A percentile compares a stretch with the other conserved stretches of the same genome.
phyloP scores from a whole-genome alignment of 148 eudicot genomes.

The Beta vulgaris region DNA sequence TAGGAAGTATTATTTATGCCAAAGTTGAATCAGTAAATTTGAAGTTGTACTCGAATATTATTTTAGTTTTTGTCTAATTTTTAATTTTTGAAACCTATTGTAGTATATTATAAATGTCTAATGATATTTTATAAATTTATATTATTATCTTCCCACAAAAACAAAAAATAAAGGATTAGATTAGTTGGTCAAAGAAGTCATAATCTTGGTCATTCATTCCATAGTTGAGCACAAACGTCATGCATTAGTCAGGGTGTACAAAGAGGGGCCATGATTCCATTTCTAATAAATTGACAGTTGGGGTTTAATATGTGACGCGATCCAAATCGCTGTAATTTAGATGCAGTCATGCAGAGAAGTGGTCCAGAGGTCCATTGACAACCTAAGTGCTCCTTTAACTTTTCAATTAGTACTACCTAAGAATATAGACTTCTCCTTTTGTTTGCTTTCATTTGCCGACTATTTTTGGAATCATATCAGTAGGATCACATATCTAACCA shows the following conservation, averaged over 20 bases:
- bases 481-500: constrained; percentile 14
- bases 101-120: too few relatives aligned
- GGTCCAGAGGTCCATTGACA: constrained; percentile 8
- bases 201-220: not conserved
- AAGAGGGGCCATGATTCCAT: not conserved
- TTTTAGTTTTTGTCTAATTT: too few relatives aligned
- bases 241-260: too few relatives aligned
- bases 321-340: not conserved
- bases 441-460: not conserved
- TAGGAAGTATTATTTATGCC: too few relatives aligned
- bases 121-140: too few relatives aligned
- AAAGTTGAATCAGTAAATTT: too few relatives aligned
- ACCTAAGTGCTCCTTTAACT: not conserved
- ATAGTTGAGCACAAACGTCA: not conserved
- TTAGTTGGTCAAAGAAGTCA: constrained; percentile 2
- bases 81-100: too few relatives aligned
- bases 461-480: not conserved
- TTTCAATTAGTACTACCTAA: not conserved
- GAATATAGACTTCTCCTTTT: not conserved
- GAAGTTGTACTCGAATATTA: too few relatives aligned
- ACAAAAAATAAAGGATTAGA: not conserved
- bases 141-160: too few relatives aligned
- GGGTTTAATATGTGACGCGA: not conserved
- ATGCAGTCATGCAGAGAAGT: not conserved
- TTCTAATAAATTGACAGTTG: too few relatives aligned